Evolutionary conservation across 495 filamentous ascomycete genomes (phyloP).

Genomic region (Trichoderma orchidacearum): DNA sequence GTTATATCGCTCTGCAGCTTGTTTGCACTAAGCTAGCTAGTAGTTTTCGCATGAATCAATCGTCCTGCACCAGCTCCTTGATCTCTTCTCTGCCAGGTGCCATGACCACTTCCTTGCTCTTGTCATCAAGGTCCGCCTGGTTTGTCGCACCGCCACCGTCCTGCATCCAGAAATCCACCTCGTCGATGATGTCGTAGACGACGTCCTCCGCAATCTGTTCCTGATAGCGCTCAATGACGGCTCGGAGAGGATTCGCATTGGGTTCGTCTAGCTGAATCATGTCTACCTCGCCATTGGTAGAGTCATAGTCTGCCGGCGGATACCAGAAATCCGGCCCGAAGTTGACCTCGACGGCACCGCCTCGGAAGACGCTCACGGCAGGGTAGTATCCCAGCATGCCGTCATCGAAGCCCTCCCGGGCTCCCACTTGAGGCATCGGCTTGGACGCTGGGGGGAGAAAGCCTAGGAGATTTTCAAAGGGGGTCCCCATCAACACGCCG

Average conservation of each 20-base stretch:
- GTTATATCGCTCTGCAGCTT: neutral
- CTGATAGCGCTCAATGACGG: constrained; percentile 69
- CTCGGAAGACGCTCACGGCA: constrained; percentile 79
- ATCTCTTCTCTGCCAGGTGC: constrained; percentile 36
- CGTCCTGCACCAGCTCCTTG: constrained; percentile 51
- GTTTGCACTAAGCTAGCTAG: neutral
- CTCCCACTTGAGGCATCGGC: constrained; percentile 57
- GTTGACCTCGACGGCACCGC: constrained; percentile 82
- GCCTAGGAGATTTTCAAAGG: constrained; percentile 77
- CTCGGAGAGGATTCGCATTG: constrained; percentile 20
- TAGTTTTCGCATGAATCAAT: constrained; percentile 23
- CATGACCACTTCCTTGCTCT: constrained; percentile 21
- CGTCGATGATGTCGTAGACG: constrained; percentile 81
- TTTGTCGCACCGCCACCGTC: constrained; percentile 40
- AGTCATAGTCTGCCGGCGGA: constrained; percentile 46
- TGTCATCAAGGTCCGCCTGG: constrained; percentile 22
- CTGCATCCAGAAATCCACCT: constrained; percentile 67
- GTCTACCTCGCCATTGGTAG: constrained; percentile 20
- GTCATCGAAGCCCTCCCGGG: constrained; percentile 76
- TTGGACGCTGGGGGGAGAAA: constrained; percentile 87
- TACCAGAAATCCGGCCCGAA: constrained; percentile 86
- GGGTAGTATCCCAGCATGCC: constrained; percentile 93
- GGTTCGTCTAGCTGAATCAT: constrained; percentile 23
- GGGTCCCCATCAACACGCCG: constrained; percentile 68
- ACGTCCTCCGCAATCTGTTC: constrained; percentile 96